Evolutionary conservation across 1,139 yeast species (phyloP).

Genomic region (Martiniozyma asiatica): DNA sequence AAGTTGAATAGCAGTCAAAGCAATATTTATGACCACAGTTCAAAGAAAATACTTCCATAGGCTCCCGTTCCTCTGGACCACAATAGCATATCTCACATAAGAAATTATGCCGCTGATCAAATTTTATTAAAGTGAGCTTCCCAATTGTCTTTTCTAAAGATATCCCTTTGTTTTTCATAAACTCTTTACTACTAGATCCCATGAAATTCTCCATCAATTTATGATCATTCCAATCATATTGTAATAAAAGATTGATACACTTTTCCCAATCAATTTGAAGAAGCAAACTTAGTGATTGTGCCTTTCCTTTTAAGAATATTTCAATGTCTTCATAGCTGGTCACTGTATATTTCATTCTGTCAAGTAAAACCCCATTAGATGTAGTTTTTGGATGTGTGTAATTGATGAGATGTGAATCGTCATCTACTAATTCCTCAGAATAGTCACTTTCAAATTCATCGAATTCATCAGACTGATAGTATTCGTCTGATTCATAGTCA

Average conservation of each 20-base stretch:
- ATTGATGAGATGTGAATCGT: too few relatives aligned
- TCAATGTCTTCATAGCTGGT: slow-evolving; percentile 19
- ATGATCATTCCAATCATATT: slow-evolving; percentile 66
- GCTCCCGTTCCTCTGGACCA: slow-evolving; percentile 28
- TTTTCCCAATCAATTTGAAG: slow-evolving; percentile 20
- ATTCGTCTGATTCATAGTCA: too few relatives aligned
- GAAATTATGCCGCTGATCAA: too few relatives aligned
- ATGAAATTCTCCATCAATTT: slow-evolving; percentile 57
- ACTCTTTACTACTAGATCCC: slow-evolving; percentile 32
- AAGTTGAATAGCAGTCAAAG: slow-evolving; percentile 49
- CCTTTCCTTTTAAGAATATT: slow-evolving; percentile 11
- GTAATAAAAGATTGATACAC: slow-evolving; percentile 36
- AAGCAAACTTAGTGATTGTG: slow-evolving; percentile 12
- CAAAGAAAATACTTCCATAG: slow-evolving; percentile 36
- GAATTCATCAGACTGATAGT: too few relatives aligned
- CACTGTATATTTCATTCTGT: slow-evolving; percentile 19
- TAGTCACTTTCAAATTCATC: too few relatives aligned
- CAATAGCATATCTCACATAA: slow-evolving; percentile 59
- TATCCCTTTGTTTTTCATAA: slow-evolving; percentile 24
- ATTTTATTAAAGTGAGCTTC: too few relatives aligned
- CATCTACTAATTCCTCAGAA: too few relatives aligned
- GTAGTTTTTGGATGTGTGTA: too few relatives aligned
- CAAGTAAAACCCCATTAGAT: too few relatives aligned
- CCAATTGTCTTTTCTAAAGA: too few relatives aligned
- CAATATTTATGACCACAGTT: slow-evolving; percentile 68